phyloP scores from a whole-genome alignment of 176 grass and related monocot genomes.

The Elaeis guineensis region DNA sequence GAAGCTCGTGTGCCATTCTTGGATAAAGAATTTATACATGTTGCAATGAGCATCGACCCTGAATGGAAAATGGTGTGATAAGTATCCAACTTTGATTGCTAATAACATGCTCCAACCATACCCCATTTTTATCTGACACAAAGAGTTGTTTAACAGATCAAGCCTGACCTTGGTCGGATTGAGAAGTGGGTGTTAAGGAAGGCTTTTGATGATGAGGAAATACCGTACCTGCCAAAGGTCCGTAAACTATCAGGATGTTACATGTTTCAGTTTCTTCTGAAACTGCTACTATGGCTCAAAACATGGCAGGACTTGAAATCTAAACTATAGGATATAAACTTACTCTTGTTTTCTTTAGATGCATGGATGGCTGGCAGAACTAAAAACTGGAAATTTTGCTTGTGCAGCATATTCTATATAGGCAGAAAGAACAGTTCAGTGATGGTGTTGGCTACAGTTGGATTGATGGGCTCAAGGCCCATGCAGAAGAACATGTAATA shows the following conservation, averaged over 20 bases:
- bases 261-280: too few relatives aligned
- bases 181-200: conserved; percentile 98
- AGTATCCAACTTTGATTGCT: too few relatives aligned
- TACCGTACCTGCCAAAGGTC: conserved; percentile 90
- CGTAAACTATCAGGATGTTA: too few relatives aligned
- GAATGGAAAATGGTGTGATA: conserved; percentile 75
- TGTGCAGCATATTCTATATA: conserved; percentile 86
- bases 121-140: too few relatives aligned
- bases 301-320: too few relatives aligned
- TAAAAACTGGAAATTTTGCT: not conserved
- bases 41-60: conserved; percentile 91
- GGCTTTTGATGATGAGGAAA: conserved; percentile 82
- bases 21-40: conserved; percentile 89
- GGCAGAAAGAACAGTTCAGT: conserved; percentile 99
- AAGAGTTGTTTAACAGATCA: conserved; percentile 33
- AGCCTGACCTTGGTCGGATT: conserved; percentile 47
- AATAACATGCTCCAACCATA: not conserved
- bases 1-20: conserved; percentile 96
- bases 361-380: too few relatives aligned
- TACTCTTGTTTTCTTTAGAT: too few relatives aligned
- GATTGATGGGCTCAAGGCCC: conserved; percentile 97
- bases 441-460: conserved; percentile 93
- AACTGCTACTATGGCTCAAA: too few relatives aligned
- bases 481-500: conserved; percentile 65
- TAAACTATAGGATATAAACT: too few relatives aligned